Evolutionary conservation across 1,284 basidiomycete species (phyloP).

Genomic region (Irpex sp.): DNA sequence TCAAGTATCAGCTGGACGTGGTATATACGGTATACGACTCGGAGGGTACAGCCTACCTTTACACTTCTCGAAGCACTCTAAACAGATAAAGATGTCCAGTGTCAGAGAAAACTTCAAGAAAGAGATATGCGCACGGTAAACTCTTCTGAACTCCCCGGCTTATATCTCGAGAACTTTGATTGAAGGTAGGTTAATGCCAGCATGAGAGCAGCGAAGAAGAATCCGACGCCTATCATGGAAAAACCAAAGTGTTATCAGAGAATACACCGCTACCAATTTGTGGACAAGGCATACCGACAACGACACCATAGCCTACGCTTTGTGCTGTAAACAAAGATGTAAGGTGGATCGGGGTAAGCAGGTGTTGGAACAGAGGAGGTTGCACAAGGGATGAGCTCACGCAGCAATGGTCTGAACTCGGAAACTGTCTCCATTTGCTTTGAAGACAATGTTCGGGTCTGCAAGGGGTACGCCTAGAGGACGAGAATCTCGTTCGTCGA

Average conservation of each 20-base stretch:
- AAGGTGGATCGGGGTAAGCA: not conserved
- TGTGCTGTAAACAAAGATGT: not conserved
- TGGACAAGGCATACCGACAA: not conserved
- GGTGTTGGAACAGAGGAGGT: not conserved
- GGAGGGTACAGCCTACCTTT: conserved; percentile 28
- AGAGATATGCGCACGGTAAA: conserved; percentile 36
- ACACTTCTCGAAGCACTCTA: conserved; percentile 44
- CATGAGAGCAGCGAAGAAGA: conserved; percentile 48
- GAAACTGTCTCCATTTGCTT: not conserved
- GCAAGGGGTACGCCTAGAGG: not conserved
- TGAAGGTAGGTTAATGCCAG: conserved; percentile 41
- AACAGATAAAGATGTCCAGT: not conserved
- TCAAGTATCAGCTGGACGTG: no score
- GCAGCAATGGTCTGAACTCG: not conserved
- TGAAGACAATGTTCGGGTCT: not conserved
- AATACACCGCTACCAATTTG: not conserved
- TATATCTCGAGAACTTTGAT: conserved; percentile 45
- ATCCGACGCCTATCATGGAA: conserved; percentile 36
- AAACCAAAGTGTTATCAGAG: not conserved
- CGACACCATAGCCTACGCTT: not conserved
- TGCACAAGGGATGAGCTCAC: not conserved
- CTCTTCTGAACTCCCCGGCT: conserved; percentile 49
- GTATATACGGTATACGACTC: not conserved
- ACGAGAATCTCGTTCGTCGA: not conserved
- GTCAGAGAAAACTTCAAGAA: conserved; percentile 1